Percentiles rank a stretch among this genome's conserved stretches.
These are phyloP conservation scores for apple (Malus domestica) DNA, from an alignment of 306 rosid genomes.

Conservation along the genomic window ASM211411v1 NC_041796.1:10068501-10069000, in stretches of 20 bases:
- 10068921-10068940: conserved; percentile 27
- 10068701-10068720: too few relatives aligned
- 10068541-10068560: conserved; percentile 22
- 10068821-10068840: background rate
- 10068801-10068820: background rate
- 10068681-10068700: fast-evolving
- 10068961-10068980: background rate
- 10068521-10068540: conserved; percentile 45
- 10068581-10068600: too few relatives aligned
- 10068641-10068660: too few relatives aligned
- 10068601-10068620: fast-evolving
- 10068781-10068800: too few relatives aligned
- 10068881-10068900: conserved; percentile 32
- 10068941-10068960: background rate
- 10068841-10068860: background rate
- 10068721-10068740: too few relatives aligned
- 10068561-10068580: background rate
- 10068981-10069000: background rate
- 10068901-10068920: conserved; percentile 32
- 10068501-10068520: conserved; percentile 48
- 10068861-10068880: conserved; percentile 27
- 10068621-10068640: fast-evolving
- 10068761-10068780: too few relatives aligned
- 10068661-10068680: too few relatives aligned
- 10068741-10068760: too few relatives aligned